phyloP scores from a whole-genome alignment of 2,329 filamentous ascomycete species.

The Neofusicoccum ribis region DNA sequence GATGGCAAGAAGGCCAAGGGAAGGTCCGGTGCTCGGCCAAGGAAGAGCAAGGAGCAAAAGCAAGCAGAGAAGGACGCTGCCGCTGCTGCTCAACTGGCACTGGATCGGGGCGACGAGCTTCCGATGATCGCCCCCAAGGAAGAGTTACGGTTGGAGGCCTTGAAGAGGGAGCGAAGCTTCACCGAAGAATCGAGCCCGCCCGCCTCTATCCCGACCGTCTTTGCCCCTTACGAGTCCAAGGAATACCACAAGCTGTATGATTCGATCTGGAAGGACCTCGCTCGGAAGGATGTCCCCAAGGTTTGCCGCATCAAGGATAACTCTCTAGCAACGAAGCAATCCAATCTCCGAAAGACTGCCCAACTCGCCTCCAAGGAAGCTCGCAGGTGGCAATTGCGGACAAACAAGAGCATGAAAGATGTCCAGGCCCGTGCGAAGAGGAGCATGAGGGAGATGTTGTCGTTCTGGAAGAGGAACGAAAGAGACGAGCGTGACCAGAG shows the following conservation, averaged over 20 bases:
- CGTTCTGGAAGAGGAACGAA: slow-evolving; percentile 99
- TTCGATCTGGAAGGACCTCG: slow-evolving; percentile 94
- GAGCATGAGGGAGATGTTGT: slow-evolving; percentile 99
- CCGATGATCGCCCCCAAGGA: slow-evolving; percentile 62
- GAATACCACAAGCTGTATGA: slow-evolving; percentile 97
- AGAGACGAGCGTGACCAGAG: slow-evolving; percentile 93
- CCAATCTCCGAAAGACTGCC: slow-evolving; percentile 97
- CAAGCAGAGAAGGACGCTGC: slow-evolving; percentile 73
- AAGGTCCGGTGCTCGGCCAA: slow-evolving; percentile 63
- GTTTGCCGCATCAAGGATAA: slow-evolving; percentile 84
- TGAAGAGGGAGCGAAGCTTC: slow-evolving; percentile 44
- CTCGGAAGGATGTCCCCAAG: slow-evolving; percentile 90
- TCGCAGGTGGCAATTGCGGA: slow-evolving; percentile 93
- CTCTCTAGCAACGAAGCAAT: slow-evolving; percentile 81
- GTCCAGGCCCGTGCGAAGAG: slow-evolving; percentile 95
- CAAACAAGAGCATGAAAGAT: slow-evolving; percentile 98
- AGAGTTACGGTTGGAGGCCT: slow-evolving; percentile 51
- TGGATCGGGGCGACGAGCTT: slow-evolving; percentile 76
- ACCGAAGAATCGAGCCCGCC: slow-evolving; percentile 48
- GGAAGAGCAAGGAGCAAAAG: slow-evolving; percentile 82
- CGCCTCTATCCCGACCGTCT: slow-evolving; percentile 31
- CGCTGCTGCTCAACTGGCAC: slow-evolving; percentile 80
- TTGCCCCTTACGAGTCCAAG: slow-evolving; percentile 73
- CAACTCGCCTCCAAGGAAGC: slow-evolving; percentile 96
- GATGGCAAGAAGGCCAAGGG: slow-evolving; percentile 49